phyloP scores from a whole-genome alignment of 2,329 filamentous ascomycete genomes.

The Colletotrichum sp. region DNA sequence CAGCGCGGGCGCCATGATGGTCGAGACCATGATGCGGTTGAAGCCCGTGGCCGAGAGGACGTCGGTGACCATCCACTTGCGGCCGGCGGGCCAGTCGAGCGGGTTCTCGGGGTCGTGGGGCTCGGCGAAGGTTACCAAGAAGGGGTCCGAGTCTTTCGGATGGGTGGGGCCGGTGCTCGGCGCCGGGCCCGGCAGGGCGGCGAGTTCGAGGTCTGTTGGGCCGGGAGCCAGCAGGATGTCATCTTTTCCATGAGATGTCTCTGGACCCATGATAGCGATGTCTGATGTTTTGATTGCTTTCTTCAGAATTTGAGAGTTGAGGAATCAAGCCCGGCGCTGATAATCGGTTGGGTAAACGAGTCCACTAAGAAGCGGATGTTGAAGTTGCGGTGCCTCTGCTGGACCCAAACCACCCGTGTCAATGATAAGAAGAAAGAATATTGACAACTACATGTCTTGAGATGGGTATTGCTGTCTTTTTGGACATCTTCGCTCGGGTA shows the following conservation, averaged over 20 bases:
- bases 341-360: not conserved
- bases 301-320: not conserved
- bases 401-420: not conserved
- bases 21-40: slow-evolving; percentile 56
- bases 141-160: not conserved
- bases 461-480: not conserved
- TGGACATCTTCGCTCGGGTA: not conserved
- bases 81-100: slow-evolving; percentile 39
- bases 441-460: not conserved
- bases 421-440: not conserved
- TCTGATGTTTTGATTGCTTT: not conserved
- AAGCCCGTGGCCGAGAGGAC: slow-evolving; percentile 55
- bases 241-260: not conserved
- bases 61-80: slow-evolving; percentile 55
- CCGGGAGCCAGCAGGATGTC: not conserved
- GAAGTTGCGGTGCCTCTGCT: not conserved
- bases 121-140: slow-evolving; percentile 24
- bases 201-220: not conserved
- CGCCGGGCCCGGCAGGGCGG: not conserved
- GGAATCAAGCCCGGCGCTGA: not conserved
- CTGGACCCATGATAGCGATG: rapidly evolving
- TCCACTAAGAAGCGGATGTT: not conserved
- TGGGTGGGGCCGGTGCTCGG: not conserved
- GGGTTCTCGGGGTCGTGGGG: slow-evolving; percentile 39
- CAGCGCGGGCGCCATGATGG: slow-evolving; percentile 58